phyloP scores from a whole-genome alignment of 2,329 filamentous ascomycete genomes.

The Monosporascus cannonballus region DNA sequence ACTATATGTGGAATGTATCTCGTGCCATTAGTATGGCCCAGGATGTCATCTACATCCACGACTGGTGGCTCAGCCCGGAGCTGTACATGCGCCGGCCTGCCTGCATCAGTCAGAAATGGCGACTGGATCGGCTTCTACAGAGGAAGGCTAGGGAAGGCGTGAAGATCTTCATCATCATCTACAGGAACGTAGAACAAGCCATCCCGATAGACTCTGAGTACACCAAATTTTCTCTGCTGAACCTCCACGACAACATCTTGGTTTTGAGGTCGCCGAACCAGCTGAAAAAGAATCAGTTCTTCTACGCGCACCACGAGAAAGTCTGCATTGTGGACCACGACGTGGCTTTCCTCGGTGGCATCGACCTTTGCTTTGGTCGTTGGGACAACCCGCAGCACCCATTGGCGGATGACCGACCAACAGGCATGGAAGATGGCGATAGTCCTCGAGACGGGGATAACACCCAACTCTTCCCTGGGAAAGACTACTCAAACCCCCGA shows the following conservation, averaged over 20 bases:
- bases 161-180: conserved; percentile 96
- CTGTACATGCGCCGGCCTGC: conserved; percentile 91
- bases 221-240: conserved; percentile 92
- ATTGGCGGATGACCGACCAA: conserved; percentile 87
- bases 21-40: conserved; percentile 94
- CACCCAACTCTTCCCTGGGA: conserved; percentile 93
- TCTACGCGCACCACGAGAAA: conserved; percentile 98
- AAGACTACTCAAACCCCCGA: conserved; percentile 95
- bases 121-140: conserved; percentile 86
- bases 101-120: conserved; percentile 96
- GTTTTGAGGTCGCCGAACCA: conserved; percentile 96
- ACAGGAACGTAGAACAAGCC: conserved; percentile 94
- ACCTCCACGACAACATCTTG: conserved; percentile 92
- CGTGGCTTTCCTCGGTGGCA: conserved; percentile 88
- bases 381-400: conserved; percentile 96
- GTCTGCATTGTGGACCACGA: conserved; percentile 96
- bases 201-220: conserved; percentile 98
- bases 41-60: conserved; percentile 97
- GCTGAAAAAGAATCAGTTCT: conserved; percentile 98
- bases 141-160: conserved; percentile 91
- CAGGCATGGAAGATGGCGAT: conserved; percentile 77
- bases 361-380: conserved; percentile 93
- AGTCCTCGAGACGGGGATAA: conserved; percentile 84
- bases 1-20: conserved; percentile 99
- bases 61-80: conserved; percentile 98